Conservation (phyloP, 2,329 filamentous ascomycete genomes). For the Aspergillus sp. region DNA sequence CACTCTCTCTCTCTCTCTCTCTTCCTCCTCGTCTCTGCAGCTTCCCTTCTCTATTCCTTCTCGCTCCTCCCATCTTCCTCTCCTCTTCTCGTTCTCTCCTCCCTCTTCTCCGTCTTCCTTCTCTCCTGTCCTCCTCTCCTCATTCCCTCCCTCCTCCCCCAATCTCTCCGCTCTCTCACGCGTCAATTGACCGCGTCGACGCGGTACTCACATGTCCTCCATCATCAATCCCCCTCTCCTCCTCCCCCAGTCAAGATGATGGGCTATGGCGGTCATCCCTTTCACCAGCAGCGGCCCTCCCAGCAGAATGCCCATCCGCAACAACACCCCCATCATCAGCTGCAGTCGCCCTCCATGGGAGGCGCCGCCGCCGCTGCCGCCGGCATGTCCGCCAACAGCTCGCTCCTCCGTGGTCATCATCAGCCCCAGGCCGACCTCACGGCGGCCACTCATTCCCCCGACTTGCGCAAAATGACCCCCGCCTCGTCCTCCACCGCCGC, state of each 20-base stretch:
- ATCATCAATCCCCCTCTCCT: background rate
- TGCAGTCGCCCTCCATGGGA: constrained; percentile 31
- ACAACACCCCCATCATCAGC: constrained; percentile 23
- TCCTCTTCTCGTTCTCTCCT: constrained; percentile 3
- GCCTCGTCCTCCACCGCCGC: constrained; percentile 16
- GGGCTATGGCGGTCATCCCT: constrained; percentile 33
- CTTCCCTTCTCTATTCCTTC: background rate
- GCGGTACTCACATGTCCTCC: constrained; percentile 15
- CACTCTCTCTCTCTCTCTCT: background rate
- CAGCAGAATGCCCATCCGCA: constrained; percentile 25
- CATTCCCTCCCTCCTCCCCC: background rate
- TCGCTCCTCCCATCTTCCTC: constrained; percentile 1
- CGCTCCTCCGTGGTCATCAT: constrained; percentile 24
- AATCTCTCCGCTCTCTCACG: background rate
- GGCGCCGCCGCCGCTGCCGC: constrained; percentile 25
- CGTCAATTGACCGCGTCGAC: constrained; percentile 6
- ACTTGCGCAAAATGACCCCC: constrained; percentile 34
- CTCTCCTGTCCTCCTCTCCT: background rate
- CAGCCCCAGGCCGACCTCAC: constrained; percentile 24
- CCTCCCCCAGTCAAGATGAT: constrained; percentile 27
- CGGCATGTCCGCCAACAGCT: constrained; percentile 25
- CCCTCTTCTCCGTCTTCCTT: constrained; percentile 3
- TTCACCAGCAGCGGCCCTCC: constrained; percentile 25
- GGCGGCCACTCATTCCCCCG: constrained; percentile 25
- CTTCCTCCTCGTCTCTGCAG: background rate